These are phyloP conservation scores for Helotiales sp. DNA, from an alignment of 2,329 filamentous ascomycete species.

Conservation along the genomic window DNA sequence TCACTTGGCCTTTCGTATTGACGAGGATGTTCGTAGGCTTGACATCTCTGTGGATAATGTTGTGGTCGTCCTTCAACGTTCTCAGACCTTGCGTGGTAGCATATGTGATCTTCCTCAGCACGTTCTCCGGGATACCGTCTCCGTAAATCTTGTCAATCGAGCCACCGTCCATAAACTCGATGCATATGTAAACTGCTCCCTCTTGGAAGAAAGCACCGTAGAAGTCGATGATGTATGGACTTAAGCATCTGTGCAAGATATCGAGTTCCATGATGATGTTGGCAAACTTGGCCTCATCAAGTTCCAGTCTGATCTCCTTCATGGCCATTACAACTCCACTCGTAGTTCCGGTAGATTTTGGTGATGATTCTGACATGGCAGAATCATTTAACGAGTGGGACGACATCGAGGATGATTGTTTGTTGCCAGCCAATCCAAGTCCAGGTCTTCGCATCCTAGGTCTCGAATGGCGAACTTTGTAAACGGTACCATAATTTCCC, in stretches of 20 bases:
- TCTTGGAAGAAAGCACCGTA: conserved; percentile 99
- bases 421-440: conserved; percentile 56
- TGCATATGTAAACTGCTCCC: conserved; percentile 98
- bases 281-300: conserved; percentile 95
- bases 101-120: conserved; percentile 88
- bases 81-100: conserved; percentile 91
- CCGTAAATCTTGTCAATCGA: conserved; percentile 96
- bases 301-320: conserved; percentile 95
- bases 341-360: conserved; percentile 50
- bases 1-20: conserved; percentile 88
- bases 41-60: conserved; percentile 98
- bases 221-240: conserved; percentile 97
- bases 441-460: conserved; percentile 62
- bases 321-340: conserved; percentile 93
- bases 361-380: conserved; percentile 41
- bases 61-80: conserved; percentile 94
- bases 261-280: conserved; percentile 98
- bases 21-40: conserved; percentile 98
- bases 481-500: conserved; percentile 97
- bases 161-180: conserved; percentile 98
- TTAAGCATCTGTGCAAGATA: conserved; percentile 91
- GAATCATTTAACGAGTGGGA: conserved; percentile 42
- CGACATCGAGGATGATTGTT: conserved; percentile 45
- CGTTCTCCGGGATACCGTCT: conserved; percentile 85
- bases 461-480: conserved; percentile 89